These are phyloP conservation scores for Hyphodiscus sp. DNA, from an alignment of 2,329 filamentous ascomycete genomes.

Conservation along the genomic window DNA sequence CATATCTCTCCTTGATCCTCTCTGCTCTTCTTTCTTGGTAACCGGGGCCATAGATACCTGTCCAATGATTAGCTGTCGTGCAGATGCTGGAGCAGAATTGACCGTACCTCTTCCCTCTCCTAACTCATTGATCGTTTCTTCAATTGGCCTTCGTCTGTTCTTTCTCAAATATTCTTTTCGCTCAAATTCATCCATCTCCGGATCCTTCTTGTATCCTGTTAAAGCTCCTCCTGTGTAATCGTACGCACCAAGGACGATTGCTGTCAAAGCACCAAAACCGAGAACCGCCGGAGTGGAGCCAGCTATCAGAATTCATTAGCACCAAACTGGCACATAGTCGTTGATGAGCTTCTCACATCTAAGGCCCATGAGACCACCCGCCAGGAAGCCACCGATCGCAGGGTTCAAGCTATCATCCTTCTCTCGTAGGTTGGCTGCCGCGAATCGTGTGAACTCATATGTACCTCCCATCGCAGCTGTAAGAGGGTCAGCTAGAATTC, in stretches of 20 bases:
- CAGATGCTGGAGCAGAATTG: not conserved
- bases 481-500: slow-evolving; percentile 8
- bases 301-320: slow-evolving; percentile 34
- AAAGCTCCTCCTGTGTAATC: slow-evolving; percentile 56
- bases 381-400: slow-evolving; percentile 58
- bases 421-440: slow-evolving; percentile 62
- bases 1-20: slow-evolving; percentile 63
- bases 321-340: not conserved
- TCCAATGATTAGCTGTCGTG: slow-evolving; percentile 29
- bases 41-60: slow-evolving; percentile 57
- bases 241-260: slow-evolving; percentile 50
- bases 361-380: slow-evolving; percentile 55
- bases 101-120: slow-evolving; percentile 64
- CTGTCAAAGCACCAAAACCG: slow-evolving; percentile 54
- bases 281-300: slow-evolving; percentile 57
- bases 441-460: slow-evolving; percentile 59
- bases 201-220: slow-evolving; percentile 43
- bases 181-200: slow-evolving; percentile 54
- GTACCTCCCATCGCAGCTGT: slow-evolving; percentile 61
- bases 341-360: slow-evolving; percentile 40
- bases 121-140: slow-evolving; percentile 59
- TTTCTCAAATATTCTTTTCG: slow-evolving; percentile 56
- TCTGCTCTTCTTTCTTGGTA: slow-evolving; percentile 63
- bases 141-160: slow-evolving; percentile 54
- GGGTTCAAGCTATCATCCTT: slow-evolving; percentile 62